These are phyloP conservation scores for Fraxinus quadrangulata DNA, from an alignment of 257 asterid species.

Conservation along the genomic window DNA sequence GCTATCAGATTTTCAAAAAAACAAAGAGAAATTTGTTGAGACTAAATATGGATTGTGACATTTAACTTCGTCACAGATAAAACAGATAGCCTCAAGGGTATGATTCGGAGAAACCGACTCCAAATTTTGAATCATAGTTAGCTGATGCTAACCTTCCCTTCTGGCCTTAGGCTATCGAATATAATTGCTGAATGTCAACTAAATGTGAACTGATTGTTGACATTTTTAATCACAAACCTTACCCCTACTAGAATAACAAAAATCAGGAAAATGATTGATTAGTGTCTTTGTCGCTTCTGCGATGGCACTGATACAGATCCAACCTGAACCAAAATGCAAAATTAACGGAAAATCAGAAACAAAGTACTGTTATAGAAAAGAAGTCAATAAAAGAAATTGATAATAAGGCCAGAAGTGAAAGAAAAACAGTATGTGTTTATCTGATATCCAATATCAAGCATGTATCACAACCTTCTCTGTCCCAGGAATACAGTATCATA, in stretches of 20 bases:
- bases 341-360: not conserved
- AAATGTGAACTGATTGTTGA: not conserved
- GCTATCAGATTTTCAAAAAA: not conserved
- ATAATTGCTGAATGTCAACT: too few relatives aligned
- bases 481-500: not conserved
- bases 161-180: not conserved
- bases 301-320: conserved; percentile 28
- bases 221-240: not conserved
- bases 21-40: not conserved
- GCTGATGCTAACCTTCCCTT: not conserved
- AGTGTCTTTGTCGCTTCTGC: conserved; percentile 34
- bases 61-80: not conserved
- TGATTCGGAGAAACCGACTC: not conserved
- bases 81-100: too few relatives aligned
- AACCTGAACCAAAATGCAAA: conserved; percentile 29
- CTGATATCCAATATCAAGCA: not conserved
- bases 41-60: not conserved
- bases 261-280: not conserved
- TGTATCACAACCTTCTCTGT: not conserved
- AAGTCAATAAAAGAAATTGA: not conserved
- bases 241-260: too few relatives aligned
- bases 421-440: not conserved
- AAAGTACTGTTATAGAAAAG: too few relatives aligned
- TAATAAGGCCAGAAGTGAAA: not conserved
- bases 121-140: not conserved